Evolutionary conservation across 2,329 filamentous ascomycete genomes (phyloP), one percentile per base, ranked within the genome.

Genomic region (Leptographium wingfieldii): DNA sequence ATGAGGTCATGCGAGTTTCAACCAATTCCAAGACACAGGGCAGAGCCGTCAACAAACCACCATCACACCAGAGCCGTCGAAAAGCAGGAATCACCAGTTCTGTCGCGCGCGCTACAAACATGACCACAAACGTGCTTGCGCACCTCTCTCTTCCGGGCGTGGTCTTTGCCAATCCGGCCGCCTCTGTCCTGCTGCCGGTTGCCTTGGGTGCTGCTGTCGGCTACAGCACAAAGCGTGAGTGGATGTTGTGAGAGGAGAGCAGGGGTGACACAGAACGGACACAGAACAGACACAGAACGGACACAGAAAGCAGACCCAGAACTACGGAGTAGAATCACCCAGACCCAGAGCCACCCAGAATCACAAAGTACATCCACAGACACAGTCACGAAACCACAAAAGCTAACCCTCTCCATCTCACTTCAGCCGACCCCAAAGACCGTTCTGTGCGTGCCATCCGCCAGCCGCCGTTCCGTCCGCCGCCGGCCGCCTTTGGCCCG

Each of bases 51-150:
- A 27, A 51, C 22, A 54, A 54, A 35, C 52, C 33, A n/a, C 4
- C 43, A 46, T 43, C 40, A 43, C 40, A 14, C 40, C 40, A 40
- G 38, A 40, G 38, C 3, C 4, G 38, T 40, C 38, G 38, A 40
- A 40, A 3, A 40, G 38, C 40, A 16, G 19, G 19, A 43, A 43
- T 16, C 40, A 19, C 40, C 12, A 16, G 38, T 35, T 1, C 9
- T 19, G 14, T 16, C 3, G 40, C 40, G 3, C 22, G 14, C 43
- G 16, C 43, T 46, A 7, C 33, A 29, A 35, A 57, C 71, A 95
- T 94, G 89, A 57, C 48, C 12, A 92, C 88, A 12, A 85, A 88
- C 63, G 87, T 87, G 71, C 83, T 94, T 62, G 85, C 88, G n/a
- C 85, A 83, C 48, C 73, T 95, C 64, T 91, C 88, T 27, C 78